These are phyloP conservation scores for Parmelia sp. DNA, from an alignment of 495 filamentous ascomycete genomes.

Conservation along the genomic window DNA sequence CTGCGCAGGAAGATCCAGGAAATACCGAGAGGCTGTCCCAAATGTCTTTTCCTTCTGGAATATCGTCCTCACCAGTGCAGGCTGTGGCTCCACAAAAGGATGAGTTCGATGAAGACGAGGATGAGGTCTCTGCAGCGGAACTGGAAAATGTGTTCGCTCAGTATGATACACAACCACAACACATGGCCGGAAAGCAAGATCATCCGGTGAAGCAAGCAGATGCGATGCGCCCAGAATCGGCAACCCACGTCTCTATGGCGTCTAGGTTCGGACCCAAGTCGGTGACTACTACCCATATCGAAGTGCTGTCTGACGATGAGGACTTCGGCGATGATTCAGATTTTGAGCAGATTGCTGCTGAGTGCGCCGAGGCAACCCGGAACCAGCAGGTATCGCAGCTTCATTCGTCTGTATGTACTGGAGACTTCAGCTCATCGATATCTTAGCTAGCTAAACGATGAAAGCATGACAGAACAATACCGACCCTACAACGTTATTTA, in stretches of 20 bases:
- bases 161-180: conserved; percentile 40
- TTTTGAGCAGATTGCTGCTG: conserved; percentile 52
- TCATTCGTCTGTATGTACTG: conserved; percentile 45
- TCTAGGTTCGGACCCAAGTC: conserved; percentile 9
- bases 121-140: conserved; percentile 44
- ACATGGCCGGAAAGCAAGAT: not conserved
- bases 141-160: conserved; percentile 51
- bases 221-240: not conserved
- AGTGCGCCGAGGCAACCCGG: conserved; percentile 38
- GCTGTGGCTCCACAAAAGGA: conserved; percentile 37
- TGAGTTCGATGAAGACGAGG: conserved; percentile 56
- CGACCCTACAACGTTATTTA: conserved; percentile 75
- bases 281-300: conserved; percentile 13
- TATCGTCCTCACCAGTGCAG: conserved; percentile 21
- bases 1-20: not conserved
- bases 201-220: not conserved
- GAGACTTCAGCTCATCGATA: conserved; percentile 6
- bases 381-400: conserved; percentile 16
- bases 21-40: conserved; percentile 5
- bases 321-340: conserved; percentile 67
- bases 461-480: conserved; percentile 51
- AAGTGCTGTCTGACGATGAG: conserved; percentile 42
- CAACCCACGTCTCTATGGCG: not conserved
- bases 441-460: conserved; percentile 22
- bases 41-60: conserved; percentile 1